These are phyloP conservation scores for Pseudomassariella vexata DNA, from an alignment of 2,329 filamentous ascomycete genomes.

Conservation along the genomic window DNA sequence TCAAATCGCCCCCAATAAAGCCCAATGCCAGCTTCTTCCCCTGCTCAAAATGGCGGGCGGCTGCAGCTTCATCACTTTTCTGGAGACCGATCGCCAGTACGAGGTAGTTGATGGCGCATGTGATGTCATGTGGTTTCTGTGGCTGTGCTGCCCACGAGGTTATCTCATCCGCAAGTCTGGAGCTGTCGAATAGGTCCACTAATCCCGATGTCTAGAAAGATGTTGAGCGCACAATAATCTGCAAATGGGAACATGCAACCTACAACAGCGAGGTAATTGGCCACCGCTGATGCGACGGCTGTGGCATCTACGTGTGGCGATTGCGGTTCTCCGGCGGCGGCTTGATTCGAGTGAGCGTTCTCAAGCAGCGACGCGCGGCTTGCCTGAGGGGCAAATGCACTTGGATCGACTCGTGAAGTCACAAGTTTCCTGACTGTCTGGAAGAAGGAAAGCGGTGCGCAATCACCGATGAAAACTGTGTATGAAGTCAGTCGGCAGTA, in stretches of 20 bases:
- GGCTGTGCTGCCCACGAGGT: slow-evolving; percentile 32
- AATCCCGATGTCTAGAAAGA: slow-evolving; percentile 33
- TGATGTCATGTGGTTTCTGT: slow-evolving; percentile 27
- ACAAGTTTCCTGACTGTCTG: slow-evolving; percentile 49
- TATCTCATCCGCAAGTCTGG: slow-evolving; percentile 32
- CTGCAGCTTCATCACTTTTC: slow-evolving; percentile 31
- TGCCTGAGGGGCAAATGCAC: slow-evolving; percentile 45
- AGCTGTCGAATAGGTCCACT: slow-evolving; percentile 41
- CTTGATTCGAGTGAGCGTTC: slow-evolving; percentile 30
- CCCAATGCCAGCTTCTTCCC: slow-evolving; percentile 39
- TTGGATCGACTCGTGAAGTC: slow-evolving; percentile 38
- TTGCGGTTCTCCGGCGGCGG: slow-evolving; percentile 7
- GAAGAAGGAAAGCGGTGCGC: slow-evolving; percentile 50
- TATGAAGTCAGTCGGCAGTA: not conserved
- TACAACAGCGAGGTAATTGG: slow-evolving; percentile 20
- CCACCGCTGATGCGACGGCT: slow-evolving; percentile 12
- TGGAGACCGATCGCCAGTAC: slow-evolving; percentile 45
- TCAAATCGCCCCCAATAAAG: slow-evolving; percentile 38
- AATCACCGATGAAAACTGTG: slow-evolving; percentile 47
- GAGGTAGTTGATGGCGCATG: slow-evolving; percentile 40
- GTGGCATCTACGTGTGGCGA: slow-evolving; percentile 15
- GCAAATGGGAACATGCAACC: slow-evolving; percentile 1
- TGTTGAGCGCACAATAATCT: not conserved
- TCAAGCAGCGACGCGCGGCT: slow-evolving; percentile 45
- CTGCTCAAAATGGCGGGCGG: slow-evolving; percentile 43